A percentile compares a stretch with the other conserved stretches of the same genome.
These are phyloP conservation scores for Ilex aquifolium DNA, from an alignment of 257 asterid species.

Conservation along the genomic window DNA sequence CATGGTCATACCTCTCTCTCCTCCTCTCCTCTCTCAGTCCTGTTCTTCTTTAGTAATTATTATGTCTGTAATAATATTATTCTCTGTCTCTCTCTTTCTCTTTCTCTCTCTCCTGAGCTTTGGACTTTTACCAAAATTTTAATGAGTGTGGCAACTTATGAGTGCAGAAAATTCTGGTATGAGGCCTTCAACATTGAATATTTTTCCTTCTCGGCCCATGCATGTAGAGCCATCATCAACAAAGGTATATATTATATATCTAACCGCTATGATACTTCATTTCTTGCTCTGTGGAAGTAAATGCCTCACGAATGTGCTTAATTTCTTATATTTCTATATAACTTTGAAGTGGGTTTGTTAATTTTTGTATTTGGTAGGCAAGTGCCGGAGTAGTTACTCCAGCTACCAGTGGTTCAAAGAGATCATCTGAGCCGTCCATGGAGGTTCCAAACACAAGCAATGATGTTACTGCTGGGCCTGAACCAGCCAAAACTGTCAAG, in stretches of 20 bases:
- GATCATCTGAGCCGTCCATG: conserved; percentile 74
- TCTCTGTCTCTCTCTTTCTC: conserved; percentile 1
- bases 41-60: background rate
- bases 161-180: conserved; percentile 57
- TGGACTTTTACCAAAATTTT: too few relatives aligned
- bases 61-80: background rate
- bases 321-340: too few relatives aligned
- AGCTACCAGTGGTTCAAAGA: conserved; percentile 50
- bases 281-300: too few relatives aligned
- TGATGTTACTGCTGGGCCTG: conserved; percentile 41
- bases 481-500: conserved; percentile 66
- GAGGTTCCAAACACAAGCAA: conserved; percentile 60
- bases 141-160: background rate
- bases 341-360: conserved; percentile 20
- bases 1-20: background rate
- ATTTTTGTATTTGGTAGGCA: conserved; percentile 47
- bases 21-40: background rate
- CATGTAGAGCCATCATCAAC: conserved; percentile 60
- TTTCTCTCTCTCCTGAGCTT: conserved; percentile 8
- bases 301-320: background rate
- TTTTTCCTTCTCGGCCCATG: conserved; percentile 97
- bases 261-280: background rate
- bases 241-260: conserved; percentile 29
- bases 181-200: conserved; percentile 78
- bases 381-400: conserved; percentile 41